Evolutionary conservation across 2,329 filamentous ascomycete genomes (phyloP).

Genomic region (Alternaria rosae): DNA sequence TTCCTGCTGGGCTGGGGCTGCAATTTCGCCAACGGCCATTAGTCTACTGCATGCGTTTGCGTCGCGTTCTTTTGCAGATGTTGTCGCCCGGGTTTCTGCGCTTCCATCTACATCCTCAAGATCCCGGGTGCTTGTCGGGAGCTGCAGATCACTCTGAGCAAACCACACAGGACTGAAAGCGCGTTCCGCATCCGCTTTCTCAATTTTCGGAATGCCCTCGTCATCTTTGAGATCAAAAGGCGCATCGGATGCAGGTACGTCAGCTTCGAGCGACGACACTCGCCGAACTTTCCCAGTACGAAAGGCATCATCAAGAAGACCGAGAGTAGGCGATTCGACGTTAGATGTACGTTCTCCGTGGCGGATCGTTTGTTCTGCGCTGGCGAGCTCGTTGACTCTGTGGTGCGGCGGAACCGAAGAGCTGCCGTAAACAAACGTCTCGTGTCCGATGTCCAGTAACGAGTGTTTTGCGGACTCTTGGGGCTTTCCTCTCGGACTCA

Average conservation of each 20-base stretch:
- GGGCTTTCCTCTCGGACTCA: background rate
- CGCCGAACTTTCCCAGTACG: background rate
- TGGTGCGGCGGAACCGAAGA: background rate
- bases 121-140: slow-evolving; percentile 1
- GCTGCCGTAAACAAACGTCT: background rate
- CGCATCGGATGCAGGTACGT: slow-evolving; percentile 27
- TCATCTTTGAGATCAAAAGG: slow-evolving; percentile 18
- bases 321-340: background rate
- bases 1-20: slow-evolving; percentile 2
- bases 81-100: background rate
- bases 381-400: background rate
- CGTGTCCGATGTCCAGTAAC: background rate
- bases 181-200: slow-evolving; percentile 3
- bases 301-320: background rate
- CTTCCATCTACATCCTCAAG: background rate
- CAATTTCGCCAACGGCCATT: slow-evolving; percentile 3
- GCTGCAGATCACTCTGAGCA: slow-evolving; percentile 19
- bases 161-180: slow-evolving; percentile 16
- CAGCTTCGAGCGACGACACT: slow-evolving; percentile 8
- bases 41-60: background rate
- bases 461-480: background rate
- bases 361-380: background rate
- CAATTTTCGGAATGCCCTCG: background rate
- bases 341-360: background rate
- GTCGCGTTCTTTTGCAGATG: background rate